A percentile compares a stretch with the other conserved stretches of the same genome.
phyloP scores from a whole-genome alignment of 2,329 filamentous ascomycete genomes.

The Colletotrichum sp. region DNA sequence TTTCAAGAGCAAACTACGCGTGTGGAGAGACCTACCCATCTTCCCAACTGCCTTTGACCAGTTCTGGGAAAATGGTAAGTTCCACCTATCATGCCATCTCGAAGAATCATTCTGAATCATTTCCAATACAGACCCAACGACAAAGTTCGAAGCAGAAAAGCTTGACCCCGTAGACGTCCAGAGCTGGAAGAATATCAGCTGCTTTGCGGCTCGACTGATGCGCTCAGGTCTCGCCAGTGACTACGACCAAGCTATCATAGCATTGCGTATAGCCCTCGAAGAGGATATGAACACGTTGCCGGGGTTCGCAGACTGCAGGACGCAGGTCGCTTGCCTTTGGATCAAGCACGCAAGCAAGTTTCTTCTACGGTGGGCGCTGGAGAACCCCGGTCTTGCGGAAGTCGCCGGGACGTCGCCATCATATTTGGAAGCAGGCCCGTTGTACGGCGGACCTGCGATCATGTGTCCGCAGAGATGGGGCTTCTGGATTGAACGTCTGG shows the following conservation, averaged over 20 bases:
- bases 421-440: neutral
- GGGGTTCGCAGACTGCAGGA: neutral
- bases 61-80: neutral
- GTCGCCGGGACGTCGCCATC: neutral
- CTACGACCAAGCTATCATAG: neutral
- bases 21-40: neutral
- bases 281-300: neutral
- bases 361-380: neutral
- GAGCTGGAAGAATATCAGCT: neutral
- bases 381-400: neutral
- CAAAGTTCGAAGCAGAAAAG: neutral
- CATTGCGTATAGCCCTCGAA: neutral
- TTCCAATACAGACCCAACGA: neutral
- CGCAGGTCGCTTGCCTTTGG: neutral
- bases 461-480: neutral
- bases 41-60: neutral
- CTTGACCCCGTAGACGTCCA: neutral
- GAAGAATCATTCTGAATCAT: neutral
- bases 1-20: neutral
- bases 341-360: neutral
- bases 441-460: neutral
- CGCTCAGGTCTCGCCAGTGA: neutral
- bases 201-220: neutral
- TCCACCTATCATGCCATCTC: neutral
- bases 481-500: neutral